phyloP scores from a whole-genome alignment of 768 basidiomycete genomes.

The Mycena belliarum region DNA sequence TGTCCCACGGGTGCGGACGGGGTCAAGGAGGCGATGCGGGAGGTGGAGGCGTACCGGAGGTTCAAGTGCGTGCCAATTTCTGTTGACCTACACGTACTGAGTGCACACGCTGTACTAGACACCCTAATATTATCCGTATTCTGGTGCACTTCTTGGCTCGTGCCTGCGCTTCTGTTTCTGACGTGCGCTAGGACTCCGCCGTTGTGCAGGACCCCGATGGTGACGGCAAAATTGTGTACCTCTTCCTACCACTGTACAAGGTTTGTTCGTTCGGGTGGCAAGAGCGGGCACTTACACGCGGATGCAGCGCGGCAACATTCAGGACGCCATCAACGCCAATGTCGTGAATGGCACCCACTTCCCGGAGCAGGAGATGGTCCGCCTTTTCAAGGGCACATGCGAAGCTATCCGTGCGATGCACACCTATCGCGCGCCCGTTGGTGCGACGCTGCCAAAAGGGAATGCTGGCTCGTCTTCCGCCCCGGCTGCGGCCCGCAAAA shows the following conservation, averaged over 20 bases:
- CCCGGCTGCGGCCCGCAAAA: conserved; percentile 1
- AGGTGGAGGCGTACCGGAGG: conserved; percentile 90
- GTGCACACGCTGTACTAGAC: conserved; percentile 45
- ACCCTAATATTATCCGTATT: conserved; percentile 96
- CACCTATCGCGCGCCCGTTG: conserved; percentile 65
- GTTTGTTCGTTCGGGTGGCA: conserved; percentile 36
- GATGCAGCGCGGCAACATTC: conserved; percentile 82
- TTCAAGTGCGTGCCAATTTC: conserved; percentile 68
- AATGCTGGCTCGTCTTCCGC: conserved; percentile 17
- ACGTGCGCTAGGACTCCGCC: conserved; percentile 72
- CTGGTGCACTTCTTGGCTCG: conserved; percentile 47
- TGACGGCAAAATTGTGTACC: conserved; percentile 92
- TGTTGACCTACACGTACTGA: background rate
- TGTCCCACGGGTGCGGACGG: conserved; percentile 88
- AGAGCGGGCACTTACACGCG: conserved; percentile 5
- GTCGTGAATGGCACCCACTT: conserved; percentile 81
- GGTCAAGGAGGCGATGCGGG: conserved; percentile 86
- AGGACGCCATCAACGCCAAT: conserved; percentile 90
- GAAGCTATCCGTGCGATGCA: conserved; percentile 95
- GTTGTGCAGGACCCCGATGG: conserved; percentile 93
- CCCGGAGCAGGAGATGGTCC: conserved; percentile 85
- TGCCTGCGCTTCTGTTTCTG: conserved; percentile 15
- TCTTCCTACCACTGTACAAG: conserved; percentile 93
- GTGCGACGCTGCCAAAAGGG: conserved; percentile 31
- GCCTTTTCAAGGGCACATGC: conserved; percentile 92